Percentiles rank a stretch among this genome's conserved stretches.
Evolutionary conservation across 768 basidiomycete species (phyloP).

Genomic region (Trametes coccinea): DNA sequence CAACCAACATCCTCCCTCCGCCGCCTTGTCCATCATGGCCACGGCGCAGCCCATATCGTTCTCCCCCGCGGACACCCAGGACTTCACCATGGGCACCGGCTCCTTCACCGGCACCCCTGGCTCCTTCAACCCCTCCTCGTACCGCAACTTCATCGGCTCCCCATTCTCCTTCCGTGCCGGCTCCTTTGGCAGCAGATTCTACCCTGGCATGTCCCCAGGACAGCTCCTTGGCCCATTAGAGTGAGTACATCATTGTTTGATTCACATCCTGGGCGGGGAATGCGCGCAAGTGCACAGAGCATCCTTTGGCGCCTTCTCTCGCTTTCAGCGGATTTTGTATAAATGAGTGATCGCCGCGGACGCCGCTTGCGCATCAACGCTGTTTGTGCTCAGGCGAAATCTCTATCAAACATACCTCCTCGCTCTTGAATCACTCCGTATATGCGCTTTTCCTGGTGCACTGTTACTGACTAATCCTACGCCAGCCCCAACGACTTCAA

Average conservation of each 20-base stretch:
- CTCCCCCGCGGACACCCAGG: conserved; percentile 27
- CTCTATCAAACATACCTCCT: too few species aligned
- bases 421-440: background rate
- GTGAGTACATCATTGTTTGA: conserved; percentile 42
- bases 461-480: too few species aligned
- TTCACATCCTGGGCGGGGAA: background rate
- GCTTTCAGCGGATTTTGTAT: too few species aligned
- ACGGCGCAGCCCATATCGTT: conserved; percentile 49
- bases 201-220: conserved; percentile 62
- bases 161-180: conserved; percentile 67
- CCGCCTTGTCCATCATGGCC: conserved; percentile 32
- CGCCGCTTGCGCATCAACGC: too few species aligned
- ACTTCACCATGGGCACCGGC: conserved; percentile 43
- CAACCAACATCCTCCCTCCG: conserved; percentile 1
- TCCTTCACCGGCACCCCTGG: conserved; percentile 49
- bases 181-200: conserved; percentile 64
- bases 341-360: too few species aligned
- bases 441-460: background rate
- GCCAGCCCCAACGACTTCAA: conserved; percentile 48
- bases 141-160: conserved; percentile 68
- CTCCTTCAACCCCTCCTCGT: conserved; percentile 65
- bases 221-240: conserved; percentile 64
- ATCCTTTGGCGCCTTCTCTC: too few species aligned
- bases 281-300: too few species aligned
- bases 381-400: too few species aligned